A percentile compares a stretch with the other conserved stretches of the same genome.
Evolutionary conservation across 768 basidiomycete species (phyloP).

Genomic region (Suillus weaverae): DNA sequence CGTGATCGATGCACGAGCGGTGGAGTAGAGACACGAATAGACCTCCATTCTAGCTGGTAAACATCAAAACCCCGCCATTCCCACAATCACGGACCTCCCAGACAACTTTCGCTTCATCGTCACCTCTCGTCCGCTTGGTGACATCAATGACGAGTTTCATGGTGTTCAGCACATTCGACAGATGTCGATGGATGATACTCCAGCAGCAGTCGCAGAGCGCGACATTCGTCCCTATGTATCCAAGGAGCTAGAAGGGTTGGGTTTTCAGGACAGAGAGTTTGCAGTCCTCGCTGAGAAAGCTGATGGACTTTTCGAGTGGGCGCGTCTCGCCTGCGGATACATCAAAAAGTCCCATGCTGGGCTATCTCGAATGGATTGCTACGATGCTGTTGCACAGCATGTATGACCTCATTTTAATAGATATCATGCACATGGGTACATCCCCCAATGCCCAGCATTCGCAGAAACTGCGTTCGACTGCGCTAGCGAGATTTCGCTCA

Average conservation of each 20-base stretch:
- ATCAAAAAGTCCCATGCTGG: background rate
- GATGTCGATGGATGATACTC: slow-evolving; percentile 3
- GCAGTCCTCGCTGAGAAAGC: background rate
- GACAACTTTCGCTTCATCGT: too few relatives aligned
- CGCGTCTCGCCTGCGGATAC: slow-evolving; percentile 9
- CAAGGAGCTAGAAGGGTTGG: background rate
- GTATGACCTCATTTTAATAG: slow-evolving; percentile 5
- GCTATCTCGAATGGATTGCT: background rate
- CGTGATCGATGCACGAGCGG: slow-evolving; percentile 24
- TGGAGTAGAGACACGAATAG: too few relatives aligned
- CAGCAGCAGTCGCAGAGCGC: background rate
- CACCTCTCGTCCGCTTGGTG: too few relatives aligned
- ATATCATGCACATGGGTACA: background rate
- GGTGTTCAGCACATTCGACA: too few relatives aligned
- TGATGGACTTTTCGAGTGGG: slow-evolving; percentile 10
- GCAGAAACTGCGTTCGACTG: background rate
- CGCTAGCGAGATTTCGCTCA: background rate
- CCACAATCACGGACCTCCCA: too few relatives aligned
- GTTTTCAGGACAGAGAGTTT: background rate
- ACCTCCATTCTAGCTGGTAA: too few relatives aligned
- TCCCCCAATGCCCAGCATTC: too few relatives aligned
- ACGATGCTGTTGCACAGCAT: slow-evolving; percentile 3
- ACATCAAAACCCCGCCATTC: too few relatives aligned
- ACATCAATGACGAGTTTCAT: too few relatives aligned
- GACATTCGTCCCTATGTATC: slow-evolving; percentile 5